Base-by-base conservation (phyloP, 2,329 filamentous ascomycete species). In the Sporothrix brunneoviolacea region DNA sequence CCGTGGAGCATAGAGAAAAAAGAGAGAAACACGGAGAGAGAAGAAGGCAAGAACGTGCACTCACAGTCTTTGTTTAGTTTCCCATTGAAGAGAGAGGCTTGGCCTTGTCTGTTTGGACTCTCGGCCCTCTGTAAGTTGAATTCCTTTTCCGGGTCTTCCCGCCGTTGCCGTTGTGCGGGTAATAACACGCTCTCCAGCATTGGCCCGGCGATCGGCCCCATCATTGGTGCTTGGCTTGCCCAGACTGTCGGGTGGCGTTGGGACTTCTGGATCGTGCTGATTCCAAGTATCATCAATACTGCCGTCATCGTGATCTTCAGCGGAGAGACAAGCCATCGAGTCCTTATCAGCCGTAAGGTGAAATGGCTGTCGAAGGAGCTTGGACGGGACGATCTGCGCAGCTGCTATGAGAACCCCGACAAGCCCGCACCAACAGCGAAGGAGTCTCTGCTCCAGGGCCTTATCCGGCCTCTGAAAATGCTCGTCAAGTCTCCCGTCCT, bases 61-160 rank as follows among this genome's bases (percentile, higher is more conserved):
- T 36, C 4, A 19, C 35, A 33, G 15, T 18, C 5, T 22, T 18
- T 36, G 12, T 27, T 15, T 18, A 53, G 22, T 57, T 58, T 24
- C 53, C 40, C 12, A 72, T 74, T 33, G 76, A 82, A 57, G 71
- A 78, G 57, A 71, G 82, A 30, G 81, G 77, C 8, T 64, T 70
- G 2, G 77, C 78, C 36, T 80, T 84, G 76, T 70, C 73, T 1
- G 65, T 64, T 9, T 75, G 42, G 72, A 69, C 0, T 64, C 66
- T 21, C 6, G 57, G 57, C 0, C 54, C 57, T 1, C 60, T 76
- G 54, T 55, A 38, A 41, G 51, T 19, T 18, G 6, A 19, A 8
- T 6, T 10, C 24, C 5, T n/a, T n/a, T n/a, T n/a, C n/a, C n/a
- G n/a, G n/a, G n/a, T n/a, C n/a, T n/a, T 16, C 16, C 13, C 9